Percentiles rank a stretch among this genome's conserved stretches.
phyloP scores from a whole-genome alignment of 1,284 basidiomycete species.

The Xerocomus cyaneibrunnescens region DNA sequence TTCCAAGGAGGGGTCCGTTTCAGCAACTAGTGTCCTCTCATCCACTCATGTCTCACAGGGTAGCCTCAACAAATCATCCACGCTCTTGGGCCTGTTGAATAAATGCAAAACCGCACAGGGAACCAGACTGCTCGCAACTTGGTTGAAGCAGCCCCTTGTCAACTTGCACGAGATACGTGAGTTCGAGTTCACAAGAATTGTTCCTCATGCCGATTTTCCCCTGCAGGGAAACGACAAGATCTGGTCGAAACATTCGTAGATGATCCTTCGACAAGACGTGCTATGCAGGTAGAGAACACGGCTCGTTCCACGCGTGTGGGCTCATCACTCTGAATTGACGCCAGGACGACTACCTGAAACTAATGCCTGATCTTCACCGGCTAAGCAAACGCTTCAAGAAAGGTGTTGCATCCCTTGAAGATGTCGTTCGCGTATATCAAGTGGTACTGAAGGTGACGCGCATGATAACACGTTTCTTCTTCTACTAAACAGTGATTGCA shows the following conservation, averaged over 20 bases:
- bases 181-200: conserved; percentile 33
- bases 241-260: conserved; percentile 88
- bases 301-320: neutral
- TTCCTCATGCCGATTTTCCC: neutral
- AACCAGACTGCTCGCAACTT: conserved; percentile 84
- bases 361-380: conserved; percentile 94
- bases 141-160: conserved; percentile 96
- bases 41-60: conserved; percentile 37
- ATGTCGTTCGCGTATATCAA: conserved; percentile 96
- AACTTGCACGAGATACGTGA: conserved; percentile 91
- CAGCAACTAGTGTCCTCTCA: conserved; percentile 9
- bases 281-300: conserved; percentile 58
- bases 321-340: neutral
- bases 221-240: conserved; percentile 75
- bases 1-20: conserved; percentile 51
- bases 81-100: conserved; percentile 88
- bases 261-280: conserved; percentile 70
- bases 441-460: conserved; percentile 62
- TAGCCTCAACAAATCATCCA: conserved; percentile 72
- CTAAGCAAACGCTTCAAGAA: conserved; percentile 93
- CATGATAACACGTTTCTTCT: neutral
- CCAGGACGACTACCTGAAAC: conserved; percentile 82
- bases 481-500: neutral
- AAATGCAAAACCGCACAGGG: conserved; percentile 98
- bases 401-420: conserved; percentile 82